A percentile compares a stretch with the other conserved stretches of the same genome.
Conservation (phyloP, 306 rosid genomes). For the Sophora flavescens region DNA sequence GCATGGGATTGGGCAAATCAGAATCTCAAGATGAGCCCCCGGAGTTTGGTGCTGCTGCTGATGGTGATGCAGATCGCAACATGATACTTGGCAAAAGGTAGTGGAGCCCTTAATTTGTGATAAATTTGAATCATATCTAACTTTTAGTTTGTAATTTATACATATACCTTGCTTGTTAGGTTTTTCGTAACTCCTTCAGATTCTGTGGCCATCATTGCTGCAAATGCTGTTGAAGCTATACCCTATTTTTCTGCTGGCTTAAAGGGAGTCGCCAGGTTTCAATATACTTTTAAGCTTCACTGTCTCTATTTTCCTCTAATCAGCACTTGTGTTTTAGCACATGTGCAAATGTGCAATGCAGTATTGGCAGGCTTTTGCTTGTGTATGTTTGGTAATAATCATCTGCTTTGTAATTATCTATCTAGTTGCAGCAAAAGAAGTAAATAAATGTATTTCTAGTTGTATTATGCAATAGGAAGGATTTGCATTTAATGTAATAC, state of each 20-base stretch:
- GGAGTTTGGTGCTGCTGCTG: constrained; percentile 99
- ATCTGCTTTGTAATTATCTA: constrained; percentile 18
- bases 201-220: constrained; percentile 98
- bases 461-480: constrained; percentile 38
- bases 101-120: constrained; percentile 4
- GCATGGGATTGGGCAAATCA: constrained; percentile 92
- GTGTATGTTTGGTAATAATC: constrained; percentile 19
- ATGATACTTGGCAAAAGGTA: constrained; percentile 99
- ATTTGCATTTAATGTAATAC: constrained; percentile 22
- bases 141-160: constrained; percentile 24
- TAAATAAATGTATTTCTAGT: constrained; percentile 5
- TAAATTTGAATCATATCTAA: constrained; percentile 27
- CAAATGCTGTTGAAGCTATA: constrained; percentile 96
- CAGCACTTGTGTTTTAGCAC: background rate
- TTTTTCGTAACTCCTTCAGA: constrained; percentile 99
- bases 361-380: constrained; percentile 35
- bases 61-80: constrained; percentile 99
- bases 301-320: background rate
- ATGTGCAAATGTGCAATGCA: constrained; percentile 17
- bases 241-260: constrained; percentile 94
- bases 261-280: constrained; percentile 99
- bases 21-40: constrained; percentile 79
- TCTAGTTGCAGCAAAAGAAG: constrained; percentile 18
- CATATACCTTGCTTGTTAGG: constrained; percentile 51
- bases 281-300: constrained; percentile 20